Base-by-base conservation (phyloP, 2,329 filamentous ascomycete genomes). In the Lithohypha guttulata region DNA sequence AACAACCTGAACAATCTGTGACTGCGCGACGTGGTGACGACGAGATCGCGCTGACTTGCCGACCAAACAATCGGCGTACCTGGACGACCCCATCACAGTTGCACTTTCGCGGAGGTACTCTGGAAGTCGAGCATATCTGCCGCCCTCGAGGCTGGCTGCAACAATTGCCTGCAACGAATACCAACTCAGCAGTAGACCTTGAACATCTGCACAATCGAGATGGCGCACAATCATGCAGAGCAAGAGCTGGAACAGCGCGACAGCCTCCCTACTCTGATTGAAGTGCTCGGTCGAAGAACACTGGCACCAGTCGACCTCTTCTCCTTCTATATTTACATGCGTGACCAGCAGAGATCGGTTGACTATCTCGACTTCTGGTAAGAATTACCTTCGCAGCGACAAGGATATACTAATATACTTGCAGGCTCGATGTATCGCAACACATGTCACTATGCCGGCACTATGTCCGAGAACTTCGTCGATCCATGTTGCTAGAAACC, bases 261-360 rank as follows among this genome's bases (percentile, higher is more conserved):
- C 59, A 76, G 91, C 49, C 75, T 98, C 43, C 91, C 91, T 32
- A 95, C 86, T 1, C 75, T 98, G 36, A 95, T 93, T 58, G 93
- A 98, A 64, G 91, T 98, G 41, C 69, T 98, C 45, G 94, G 85
- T 58, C 79, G 93, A 51, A 79, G 86, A 48, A 98, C 91, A n/a
- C 72, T 93, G 14, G 84, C 93, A 34, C 91, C 91, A 0, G 89
- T 98, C 42, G 93, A 98, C 57, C 71, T 98, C 8, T 98, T 94
- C 62, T 95, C 87, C 2, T 98, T 98, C 68, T 98, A 98, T 65
- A 98, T 98, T 54, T 98, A 94, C 65, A 98, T 98, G 91, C 78
- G 91, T 55, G 93, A 98, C 61, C 87, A 95, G 63, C 91, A 98
- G 62, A 79, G 87, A 59, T 95, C 89, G 6, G 91, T 98, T 9